These are phyloP conservation scores for Exophiala calicioides DNA, from an alignment of 2,329 filamentous ascomycete species.

Conservation along the genomic window DNA sequence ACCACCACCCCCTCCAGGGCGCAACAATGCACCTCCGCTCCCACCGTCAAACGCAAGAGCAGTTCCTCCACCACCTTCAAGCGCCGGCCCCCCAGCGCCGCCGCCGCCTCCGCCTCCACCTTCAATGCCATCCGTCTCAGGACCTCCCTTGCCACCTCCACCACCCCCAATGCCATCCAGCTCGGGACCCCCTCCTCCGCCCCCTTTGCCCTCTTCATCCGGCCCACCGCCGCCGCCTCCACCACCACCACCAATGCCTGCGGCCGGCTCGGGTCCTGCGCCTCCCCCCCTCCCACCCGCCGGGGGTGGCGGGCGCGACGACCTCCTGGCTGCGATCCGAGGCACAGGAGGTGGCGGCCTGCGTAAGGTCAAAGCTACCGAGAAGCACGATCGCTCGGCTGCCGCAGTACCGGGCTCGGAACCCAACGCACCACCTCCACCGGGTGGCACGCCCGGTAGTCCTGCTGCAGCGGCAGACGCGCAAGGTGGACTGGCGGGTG, in stretches of 20 bases:
- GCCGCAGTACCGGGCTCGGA: slow-evolving; percentile 50
- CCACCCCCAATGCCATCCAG: slow-evolving; percentile 45
- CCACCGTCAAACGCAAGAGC: slow-evolving; percentile 61
- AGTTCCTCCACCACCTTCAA: slow-evolving; percentile 46
- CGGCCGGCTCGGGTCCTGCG: slow-evolving; percentile 36
- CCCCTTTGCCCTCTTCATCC: slow-evolving; percentile 46
- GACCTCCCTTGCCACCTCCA: slow-evolving; percentile 49
- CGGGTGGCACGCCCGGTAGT: slow-evolving; percentile 54
- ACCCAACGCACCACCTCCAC: slow-evolving; percentile 58
- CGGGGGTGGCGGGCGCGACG: slow-evolving; percentile 43
- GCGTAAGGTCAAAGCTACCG: slow-evolving; percentile 47
- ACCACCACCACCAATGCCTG: slow-evolving; percentile 32
- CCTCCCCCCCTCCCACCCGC: slow-evolving; percentile 50
- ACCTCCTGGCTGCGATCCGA: slow-evolving; percentile 51
- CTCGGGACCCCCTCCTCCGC: slow-evolving; percentile 45
- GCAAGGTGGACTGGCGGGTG: slow-evolving; percentile 72
- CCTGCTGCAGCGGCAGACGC: slow-evolving; percentile 34
- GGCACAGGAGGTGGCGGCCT: slow-evolving; percentile 57
- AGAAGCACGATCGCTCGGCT: slow-evolving; percentile 50
- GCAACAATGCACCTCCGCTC: slow-evolving; percentile 46
- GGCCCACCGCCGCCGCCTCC: slow-evolving; percentile 36
- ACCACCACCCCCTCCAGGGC: slow-evolving; percentile 52
- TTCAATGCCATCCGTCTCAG: slow-evolving; percentile 34
- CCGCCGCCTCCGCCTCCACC: slow-evolving; percentile 36
- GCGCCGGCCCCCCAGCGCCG: slow-evolving; percentile 43